Conservation (phyloP, 2,329 filamentous ascomycete species). For the Sporothrix sp. region DNA sequence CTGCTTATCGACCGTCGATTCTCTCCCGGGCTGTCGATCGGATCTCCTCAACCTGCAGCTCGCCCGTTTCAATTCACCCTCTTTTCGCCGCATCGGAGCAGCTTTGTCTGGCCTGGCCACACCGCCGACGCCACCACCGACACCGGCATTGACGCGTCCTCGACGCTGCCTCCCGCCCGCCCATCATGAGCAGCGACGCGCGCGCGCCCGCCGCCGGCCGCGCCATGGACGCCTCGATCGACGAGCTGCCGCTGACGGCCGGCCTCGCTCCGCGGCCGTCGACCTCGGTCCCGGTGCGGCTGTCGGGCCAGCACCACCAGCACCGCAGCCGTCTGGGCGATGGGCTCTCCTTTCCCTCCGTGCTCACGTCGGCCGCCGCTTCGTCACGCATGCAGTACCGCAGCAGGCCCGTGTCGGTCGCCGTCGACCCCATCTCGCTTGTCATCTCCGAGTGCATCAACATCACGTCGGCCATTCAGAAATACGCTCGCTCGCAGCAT, state of each 20-base stretch:
- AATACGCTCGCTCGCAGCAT: conserved; percentile 90
- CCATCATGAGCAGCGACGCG: conserved; percentile 30
- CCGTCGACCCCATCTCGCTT: conserved; percentile 81
- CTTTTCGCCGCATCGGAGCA: too few species aligned
- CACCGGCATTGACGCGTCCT: too few species aligned
- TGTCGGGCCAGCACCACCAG: conserved; percentile 12
- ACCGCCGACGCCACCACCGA: too few species aligned
- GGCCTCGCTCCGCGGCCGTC: conserved; percentile 3
- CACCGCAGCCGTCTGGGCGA: not conserved
- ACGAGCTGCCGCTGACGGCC: conserved; percentile 13
- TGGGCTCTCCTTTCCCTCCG: not conserved
- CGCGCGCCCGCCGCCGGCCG: conserved; percentile 16
- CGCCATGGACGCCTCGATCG: conserved; percentile 21
- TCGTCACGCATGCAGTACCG: conserved; percentile 46
- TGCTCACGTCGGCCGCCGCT: conserved; percentile 13
- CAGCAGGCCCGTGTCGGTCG: conserved; percentile 60
- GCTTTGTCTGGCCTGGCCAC: too few species aligned
- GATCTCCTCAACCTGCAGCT: not conserved
- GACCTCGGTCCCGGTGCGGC: conserved; percentile 20
- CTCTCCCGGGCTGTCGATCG: not conserved
- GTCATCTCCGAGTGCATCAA: conserved; percentile 98
- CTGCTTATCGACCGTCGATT: not conserved
- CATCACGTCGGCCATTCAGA: conserved; percentile 95
- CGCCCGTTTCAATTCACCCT: not conserved
- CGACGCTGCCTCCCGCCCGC: not conserved